Evolutionary conservation across 352 stramenopile genomes (phyloP).

Genomic region (Blastocystis sp.): DNA sequence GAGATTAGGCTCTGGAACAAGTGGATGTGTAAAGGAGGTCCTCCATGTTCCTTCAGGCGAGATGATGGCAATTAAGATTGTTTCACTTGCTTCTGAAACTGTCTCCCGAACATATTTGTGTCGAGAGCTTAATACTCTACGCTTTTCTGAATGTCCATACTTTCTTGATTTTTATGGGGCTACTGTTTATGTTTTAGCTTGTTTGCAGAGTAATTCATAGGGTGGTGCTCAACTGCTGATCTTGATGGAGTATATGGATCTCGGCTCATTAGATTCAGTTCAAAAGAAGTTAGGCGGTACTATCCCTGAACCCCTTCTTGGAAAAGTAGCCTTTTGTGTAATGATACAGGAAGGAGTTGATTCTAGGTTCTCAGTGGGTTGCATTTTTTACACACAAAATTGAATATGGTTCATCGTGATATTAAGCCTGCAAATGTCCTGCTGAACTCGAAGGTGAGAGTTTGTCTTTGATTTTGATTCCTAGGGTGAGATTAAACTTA

Average conservation of each 20-base stretch:
- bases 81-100: neutral
- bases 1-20: neutral
- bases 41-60: neutral
- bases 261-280: slow-evolving; percentile 18
- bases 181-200: neutral
- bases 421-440: slow-evolving; percentile 72
- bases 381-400: slow-evolving; percentile 68
- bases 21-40: slow-evolving; percentile 20
- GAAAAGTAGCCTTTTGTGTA: neutral
- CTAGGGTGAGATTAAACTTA: slow-evolving; percentile 59
- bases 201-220: neutral
- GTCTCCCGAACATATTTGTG: neutral
- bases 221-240: neutral
- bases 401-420: slow-evolving; percentile 71
- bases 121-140: slow-evolving; percentile 41
- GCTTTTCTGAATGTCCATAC: slow-evolving; percentile 7
- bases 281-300: neutral
- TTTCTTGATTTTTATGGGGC: slow-evolving; percentile 57
- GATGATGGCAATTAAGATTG: slow-evolving; percentile 11
- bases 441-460: slow-evolving; percentile 55
- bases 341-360: neutral
- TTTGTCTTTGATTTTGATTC: neutral
- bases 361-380: slow-evolving; percentile 66
- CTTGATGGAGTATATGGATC: slow-evolving; percentile 54
- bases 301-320: slow-evolving; percentile 1